phyloP scores from a whole-genome alignment of 2,329 filamentous ascomycete genomes.

The Akanthomyces dipterigenus region DNA sequence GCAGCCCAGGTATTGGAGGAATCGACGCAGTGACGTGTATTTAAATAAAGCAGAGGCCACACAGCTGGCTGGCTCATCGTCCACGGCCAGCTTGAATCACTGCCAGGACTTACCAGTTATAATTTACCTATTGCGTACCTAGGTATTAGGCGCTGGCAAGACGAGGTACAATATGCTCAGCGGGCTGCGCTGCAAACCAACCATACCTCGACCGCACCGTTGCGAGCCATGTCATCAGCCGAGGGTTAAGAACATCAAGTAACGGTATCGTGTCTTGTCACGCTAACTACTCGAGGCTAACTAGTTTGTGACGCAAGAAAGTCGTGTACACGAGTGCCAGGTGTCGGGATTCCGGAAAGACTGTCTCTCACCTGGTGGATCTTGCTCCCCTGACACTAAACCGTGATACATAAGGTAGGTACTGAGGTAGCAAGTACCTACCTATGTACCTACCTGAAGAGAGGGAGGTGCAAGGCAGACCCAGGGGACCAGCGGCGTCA shows the following conservation, averaged over 20 bases:
- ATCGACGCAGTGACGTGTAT: not conserved
- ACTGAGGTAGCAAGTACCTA: not conserved
- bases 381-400: not conserved
- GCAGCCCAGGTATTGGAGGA: not conserved
- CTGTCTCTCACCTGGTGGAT: not conserved
- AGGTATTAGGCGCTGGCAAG: not conserved
- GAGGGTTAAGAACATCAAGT: too few relatives aligned
- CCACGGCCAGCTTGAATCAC: slow-evolving; percentile 6
- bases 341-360: not conserved
- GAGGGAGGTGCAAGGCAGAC: too few relatives aligned
- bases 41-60: not conserved
- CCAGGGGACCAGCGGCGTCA: not conserved
- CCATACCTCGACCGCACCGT: too few relatives aligned
- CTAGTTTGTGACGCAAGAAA: too few relatives aligned
- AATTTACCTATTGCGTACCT: too few relatives aligned
- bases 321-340: too few relatives aligned
- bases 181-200: too few relatives aligned
- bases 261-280: too few relatives aligned
- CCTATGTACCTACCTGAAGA: too few relatives aligned
- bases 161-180: not conserved
- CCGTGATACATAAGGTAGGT: not conserved
- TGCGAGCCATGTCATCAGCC: too few relatives aligned
- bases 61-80: not conserved
- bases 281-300: too few relatives aligned
- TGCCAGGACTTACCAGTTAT: too few relatives aligned